Conservation (phyloP, 495 filamentous ascomycete genomes). For the Xylaria intraflava region DNA sequence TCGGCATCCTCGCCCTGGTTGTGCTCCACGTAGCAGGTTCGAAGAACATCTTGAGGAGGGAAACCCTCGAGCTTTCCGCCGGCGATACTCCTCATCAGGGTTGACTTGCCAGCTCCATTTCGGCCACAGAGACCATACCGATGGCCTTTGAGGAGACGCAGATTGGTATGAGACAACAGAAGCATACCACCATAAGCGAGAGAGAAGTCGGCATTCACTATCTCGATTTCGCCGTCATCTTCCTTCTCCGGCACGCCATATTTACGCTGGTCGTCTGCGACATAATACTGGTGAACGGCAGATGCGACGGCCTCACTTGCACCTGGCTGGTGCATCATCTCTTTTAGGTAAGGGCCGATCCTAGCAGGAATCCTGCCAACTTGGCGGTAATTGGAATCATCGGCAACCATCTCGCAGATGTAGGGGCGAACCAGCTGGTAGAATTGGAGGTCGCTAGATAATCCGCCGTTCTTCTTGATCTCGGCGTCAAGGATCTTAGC, state of each 20-base stretch:
- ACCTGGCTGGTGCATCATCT: conserved; percentile 52
- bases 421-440: conserved; percentile 66
- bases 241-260: conserved; percentile 78
- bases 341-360: conserved; percentile 66
- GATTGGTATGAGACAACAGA: conserved; percentile 90
- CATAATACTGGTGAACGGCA: conserved; percentile 61
- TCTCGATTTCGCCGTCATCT: conserved; percentile 78
- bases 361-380: conserved; percentile 60
- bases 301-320: conserved; percentile 55
- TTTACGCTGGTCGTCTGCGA: conserved; percentile 78
- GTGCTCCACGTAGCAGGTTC: conserved; percentile 98
- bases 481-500: conserved; percentile 64
- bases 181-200: conserved; percentile 98
- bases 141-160: conserved; percentile 89
- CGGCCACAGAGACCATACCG: conserved; percentile 94
- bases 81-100: conserved; percentile 94
- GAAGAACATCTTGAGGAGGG: conserved; percentile 79
- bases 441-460: conserved; percentile 55
- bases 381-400: conserved; percentile 81
- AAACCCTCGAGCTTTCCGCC: conserved; percentile 95
- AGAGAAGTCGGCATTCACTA: conserved; percentile 97
- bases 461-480: conserved; percentile 60
- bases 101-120: conserved; percentile 97
- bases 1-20: conserved; percentile 97
- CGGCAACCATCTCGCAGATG: conserved; percentile 78